Percentiles rank a stretch among this genome's conserved stretches.
Conservation (phyloP, 2,329 filamentous ascomycete genomes). For the Chalaropsis thielavioides region DNA sequence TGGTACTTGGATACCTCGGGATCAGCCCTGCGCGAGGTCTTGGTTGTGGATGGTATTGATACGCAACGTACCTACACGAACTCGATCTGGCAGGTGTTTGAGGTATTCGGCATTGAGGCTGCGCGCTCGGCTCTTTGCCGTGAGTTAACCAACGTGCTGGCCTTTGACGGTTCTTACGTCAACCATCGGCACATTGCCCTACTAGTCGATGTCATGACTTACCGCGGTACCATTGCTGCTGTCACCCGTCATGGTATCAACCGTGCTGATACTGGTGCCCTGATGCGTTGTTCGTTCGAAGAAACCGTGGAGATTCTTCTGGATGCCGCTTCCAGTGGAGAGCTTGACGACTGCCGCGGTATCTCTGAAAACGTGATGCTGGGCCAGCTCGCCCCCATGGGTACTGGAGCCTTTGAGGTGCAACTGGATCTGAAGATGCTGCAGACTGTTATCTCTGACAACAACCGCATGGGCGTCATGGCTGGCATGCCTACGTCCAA, state of each 20-base stretch:
- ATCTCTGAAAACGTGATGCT: constrained; percentile 99
- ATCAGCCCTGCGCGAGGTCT: constrained; percentile 68
- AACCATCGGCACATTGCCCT: constrained; percentile 95
- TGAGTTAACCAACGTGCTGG: constrained; percentile 82
- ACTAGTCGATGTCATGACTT: constrained; percentile 94
- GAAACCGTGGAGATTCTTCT: constrained; percentile 97
- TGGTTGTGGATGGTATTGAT: constrained; percentile 80
- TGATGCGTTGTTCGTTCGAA: constrained; percentile 99
- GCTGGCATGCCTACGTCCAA: constrained; percentile 65
- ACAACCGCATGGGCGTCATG: constrained; percentile 71
- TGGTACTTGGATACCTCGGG: constrained; percentile 95
- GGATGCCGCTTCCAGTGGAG: constrained; percentile 84
- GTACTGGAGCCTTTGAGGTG: constrained; percentile 90
- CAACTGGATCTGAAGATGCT: constrained; percentile 90
- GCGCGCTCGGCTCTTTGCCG: constrained; percentile 73
- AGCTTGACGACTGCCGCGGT: constrained; percentile 93
- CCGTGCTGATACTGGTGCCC: constrained; percentile 86
- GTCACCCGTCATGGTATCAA: constrained; percentile 98
- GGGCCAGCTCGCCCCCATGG: constrained; percentile 91
- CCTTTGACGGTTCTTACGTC: constrained; percentile 98
- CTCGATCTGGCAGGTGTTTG: constrained; percentile 85
- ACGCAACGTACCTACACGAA: constrained; percentile 79
- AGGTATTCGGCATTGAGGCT: constrained; percentile 92
- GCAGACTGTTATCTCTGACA: constrained; percentile 85
- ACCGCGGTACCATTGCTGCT: constrained; percentile 82